Base-by-base conservation (phyloP, 2,329 filamentous ascomycete species). In the Trichoderma sp. region DNA sequence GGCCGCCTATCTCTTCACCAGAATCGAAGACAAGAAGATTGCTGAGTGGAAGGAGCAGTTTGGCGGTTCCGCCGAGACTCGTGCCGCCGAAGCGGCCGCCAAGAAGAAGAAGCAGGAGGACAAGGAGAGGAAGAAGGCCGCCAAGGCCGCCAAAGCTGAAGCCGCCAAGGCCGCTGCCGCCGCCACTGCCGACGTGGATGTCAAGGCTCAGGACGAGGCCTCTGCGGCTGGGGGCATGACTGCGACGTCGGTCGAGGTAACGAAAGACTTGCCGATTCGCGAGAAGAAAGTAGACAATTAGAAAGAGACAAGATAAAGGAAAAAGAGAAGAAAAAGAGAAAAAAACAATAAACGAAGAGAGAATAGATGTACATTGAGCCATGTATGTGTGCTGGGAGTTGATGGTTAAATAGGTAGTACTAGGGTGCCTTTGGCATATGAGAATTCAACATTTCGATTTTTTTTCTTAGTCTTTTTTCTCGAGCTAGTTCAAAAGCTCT, bases 1-100 rank as follows among this genome's bases (percentile, higher is more conserved):
- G 76, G 89, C 94, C 0, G 87, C 88, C 72, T 90, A 93, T 52
- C 84, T 97, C 37, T 97, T 97, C 81, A 87, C 87, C n/a, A 87
- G 86, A 66, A 97, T 97, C 76, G 91, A 94, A 72, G 85, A 90
- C 11, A 90, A 92, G 79, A 95, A 94, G 83, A 89, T 91, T 58
- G 88, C 91, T 63, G 91, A 95, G 78, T 97, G 94, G 94, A 89
- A 91, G 69, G 87, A 91, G 71, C 86, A 87, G 73, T 97, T 90
- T 73, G 89, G 92, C 18, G 66, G 66, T 14, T 54, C 66, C 4
- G 66, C 51, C 13, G 66, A 70, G 66, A 61, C 68, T 1, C 69
- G 65, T n/a, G 69, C 69, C 3, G 69, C 65, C 4, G 66, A 70
- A 54, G 69, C 64, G 54, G 69, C 69, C 26, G 69, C 69, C 11